Base-by-base conservation (phyloP, 352 stramenopile genomes). In the Phytopythium vexans region DNA sequence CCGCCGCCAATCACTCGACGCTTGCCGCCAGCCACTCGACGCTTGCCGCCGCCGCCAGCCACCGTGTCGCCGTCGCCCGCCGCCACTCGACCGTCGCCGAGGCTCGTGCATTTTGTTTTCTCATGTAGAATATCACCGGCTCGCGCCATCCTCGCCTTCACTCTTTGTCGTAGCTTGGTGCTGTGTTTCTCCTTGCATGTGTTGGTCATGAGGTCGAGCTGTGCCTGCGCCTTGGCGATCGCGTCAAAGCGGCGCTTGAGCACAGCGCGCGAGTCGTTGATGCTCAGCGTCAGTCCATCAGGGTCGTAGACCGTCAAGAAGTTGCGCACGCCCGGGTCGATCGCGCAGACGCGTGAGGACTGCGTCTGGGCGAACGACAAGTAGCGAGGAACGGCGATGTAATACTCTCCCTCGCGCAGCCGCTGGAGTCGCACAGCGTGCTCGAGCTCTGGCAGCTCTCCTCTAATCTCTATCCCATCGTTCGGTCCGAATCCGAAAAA, bases 371-470 rank as follows among this genome's bases (percentile, higher is more conserved):
- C 4, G 14, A 59, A 59, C 53, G 50, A 39, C 38, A 1, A 38
- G n/a, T n/a, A 11, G 16, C 46, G 39, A n/a, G 49, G 52, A 6
- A 70, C 32, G 5, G 31, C 44, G 2, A 66, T 8, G 40, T 60
- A 70, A 16, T 60, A 63, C 31, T 66, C 45, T 12, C 36, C 45
- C 10, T 66, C 52, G 3, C 52, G 52, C 0, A 56, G 15, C 1
- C 53, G 48, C 21, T 62, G 53, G 12, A 70, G 39, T 39, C 56
- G 53, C 2, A 70, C 27, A 10, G 52, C 56, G 12, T 15, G 52
- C 0, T n/a, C 31, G 8, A 60, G 9, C 34, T 40, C 33, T 8
- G 49, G 49, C 9, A 56, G 41, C 15, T 49, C 6, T 31, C 62
- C 45, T 8, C 35, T 53, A 7, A 67, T 32, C 7, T 36, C 49